Evolutionary conservation across 352 stramenopile species (phyloP), one percentile per base, ranked within the genome.

Genomic region (Phytopythium mirpurense): DNA sequence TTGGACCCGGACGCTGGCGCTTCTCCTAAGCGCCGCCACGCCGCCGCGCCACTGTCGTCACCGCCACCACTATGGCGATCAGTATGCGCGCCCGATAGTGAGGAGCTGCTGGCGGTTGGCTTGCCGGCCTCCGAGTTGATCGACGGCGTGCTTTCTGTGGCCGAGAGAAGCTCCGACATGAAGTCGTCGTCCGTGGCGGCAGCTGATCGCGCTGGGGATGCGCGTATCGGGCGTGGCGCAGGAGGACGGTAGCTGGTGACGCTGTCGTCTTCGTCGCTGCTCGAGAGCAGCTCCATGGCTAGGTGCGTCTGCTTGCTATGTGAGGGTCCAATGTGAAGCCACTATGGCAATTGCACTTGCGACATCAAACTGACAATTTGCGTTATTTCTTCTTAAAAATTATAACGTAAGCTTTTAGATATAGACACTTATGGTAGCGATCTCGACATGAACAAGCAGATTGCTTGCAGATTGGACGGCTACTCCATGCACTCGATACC

Each of bases 211-310:
- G 32, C 11, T 23, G 19, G 2, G 60, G 49, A 23, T 59, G 37
- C 56, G 43, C 51, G 54, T 63, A 38, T 2, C 23, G 41, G 18
- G 15, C 19, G 12, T 3, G 55, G 41, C 31, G 16, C 16, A 15
- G 35, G 8, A 15, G 16, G 24, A 45, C 19, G 38, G 37, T 56
- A 48, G 5, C 5, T 26, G 12, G 16, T 23, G 32, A 35, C 26
- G 59, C 43, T 51, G 26, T 60, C 63, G 51, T 86, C 78, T 21
- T 86, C 68, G 46, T 78, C 70, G 57, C 73, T 86, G 58, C 74
- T 90, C 1, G 65, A 75, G 54, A 90, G 73, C 60, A 90, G 65
- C 41, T 90, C 79, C 66, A 81, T 81, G n/a, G 36, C n/a, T n/a
- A n/a, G n/a, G n/a, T n/a, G n/a, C n/a, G n/a, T n/a, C n/a, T n/a